These are phyloP conservation scores for Halenospora varia DNA, from an alignment of 495 filamentous ascomycete species.

Conservation along the genomic window DNA sequence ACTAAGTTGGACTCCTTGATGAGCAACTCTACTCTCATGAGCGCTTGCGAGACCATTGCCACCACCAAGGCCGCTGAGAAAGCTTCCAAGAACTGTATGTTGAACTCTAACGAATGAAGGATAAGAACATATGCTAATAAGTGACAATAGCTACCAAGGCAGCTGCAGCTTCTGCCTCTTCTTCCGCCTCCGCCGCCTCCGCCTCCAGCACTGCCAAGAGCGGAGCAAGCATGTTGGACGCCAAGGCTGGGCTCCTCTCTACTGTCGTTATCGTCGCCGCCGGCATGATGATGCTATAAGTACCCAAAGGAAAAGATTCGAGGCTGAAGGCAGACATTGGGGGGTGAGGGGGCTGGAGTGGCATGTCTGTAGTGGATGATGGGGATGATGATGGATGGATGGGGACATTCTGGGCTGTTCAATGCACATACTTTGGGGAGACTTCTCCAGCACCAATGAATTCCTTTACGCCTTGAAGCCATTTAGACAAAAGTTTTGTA, in stretches of 20 bases:
- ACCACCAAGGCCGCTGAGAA: conserved; percentile 9
- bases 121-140: neutral
- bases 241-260: conserved; percentile 1
- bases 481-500: neutral
- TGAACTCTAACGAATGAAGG: neutral
- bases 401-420: neutral
- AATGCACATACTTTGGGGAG: neutral
- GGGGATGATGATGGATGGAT: neutral
- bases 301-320: neutral
- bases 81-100: neutral
- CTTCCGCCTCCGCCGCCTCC: neutral
- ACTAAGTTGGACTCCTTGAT: conserved; percentile 4
- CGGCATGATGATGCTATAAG: conserved; percentile 16
- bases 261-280: conserved; percentile 12
- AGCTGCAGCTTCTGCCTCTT: neutral
- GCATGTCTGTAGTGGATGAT: neutral
- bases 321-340: neutral
- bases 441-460: neutral
- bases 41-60: neutral
- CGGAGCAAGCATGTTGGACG: conserved; percentile 2
- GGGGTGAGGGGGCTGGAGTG: neutral
- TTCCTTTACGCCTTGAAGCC: too few species aligned
- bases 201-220: conserved; percentile 7
- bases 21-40: conserved; percentile 11
- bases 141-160: neutral